phyloP scores from a whole-genome alignment of 2,329 filamentous ascomycete species.

The Fusarium torreyae region DNA sequence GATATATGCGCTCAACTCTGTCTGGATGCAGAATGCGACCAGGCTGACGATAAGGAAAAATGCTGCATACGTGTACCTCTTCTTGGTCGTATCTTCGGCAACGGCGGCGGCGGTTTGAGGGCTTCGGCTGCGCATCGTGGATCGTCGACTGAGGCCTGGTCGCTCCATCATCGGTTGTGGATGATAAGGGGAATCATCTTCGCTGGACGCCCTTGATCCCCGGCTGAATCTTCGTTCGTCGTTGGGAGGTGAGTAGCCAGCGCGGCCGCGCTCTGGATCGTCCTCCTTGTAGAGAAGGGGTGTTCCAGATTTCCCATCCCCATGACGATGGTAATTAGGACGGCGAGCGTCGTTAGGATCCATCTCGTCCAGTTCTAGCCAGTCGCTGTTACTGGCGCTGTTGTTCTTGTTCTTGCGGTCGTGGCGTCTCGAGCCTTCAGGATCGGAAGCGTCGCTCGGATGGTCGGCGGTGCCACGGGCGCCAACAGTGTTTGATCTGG shows the following conservation, averaged over 20 bases:
- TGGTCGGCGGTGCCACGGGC: slow-evolving; percentile 43
- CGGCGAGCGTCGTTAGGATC: slow-evolving; percentile 60
- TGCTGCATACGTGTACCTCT: slow-evolving; percentile 88
- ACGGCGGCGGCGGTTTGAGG: slow-evolving; percentile 66
- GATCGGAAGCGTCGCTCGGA: slow-evolving; percentile 50
- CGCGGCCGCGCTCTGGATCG: slow-evolving; percentile 51
- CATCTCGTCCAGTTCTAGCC: slow-evolving; percentile 54
- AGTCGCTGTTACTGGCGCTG: slow-evolving; percentile 51
- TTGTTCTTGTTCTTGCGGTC: slow-evolving; percentile 54
- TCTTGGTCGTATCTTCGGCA: slow-evolving; percentile 68
- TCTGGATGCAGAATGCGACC: slow-evolving; percentile 92
- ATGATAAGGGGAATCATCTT: slow-evolving; percentile 48
- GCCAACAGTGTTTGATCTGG: slow-evolving; percentile 49
- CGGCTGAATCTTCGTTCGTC: slow-evolving; percentile 39
- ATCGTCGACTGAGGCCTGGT: slow-evolving; percentile 60
- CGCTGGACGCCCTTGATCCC: slow-evolving; percentile 39
- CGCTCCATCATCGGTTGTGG: slow-evolving; percentile 47
- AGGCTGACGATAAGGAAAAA: slow-evolving; percentile 88
- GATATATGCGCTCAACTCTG: slow-evolving; percentile 94
- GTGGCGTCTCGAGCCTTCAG: slow-evolving; percentile 48
- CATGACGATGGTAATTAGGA: slow-evolving; percentile 63
- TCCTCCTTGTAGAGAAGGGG: slow-evolving; percentile 59
- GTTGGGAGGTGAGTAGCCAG: slow-evolving; percentile 32
- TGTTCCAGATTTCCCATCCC: slow-evolving; percentile 62
- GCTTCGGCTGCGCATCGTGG: slow-evolving; percentile 83